Conservation (phyloP, 768 basidiomycete genomes). For the Coprinopsis cinerea region DNA sequence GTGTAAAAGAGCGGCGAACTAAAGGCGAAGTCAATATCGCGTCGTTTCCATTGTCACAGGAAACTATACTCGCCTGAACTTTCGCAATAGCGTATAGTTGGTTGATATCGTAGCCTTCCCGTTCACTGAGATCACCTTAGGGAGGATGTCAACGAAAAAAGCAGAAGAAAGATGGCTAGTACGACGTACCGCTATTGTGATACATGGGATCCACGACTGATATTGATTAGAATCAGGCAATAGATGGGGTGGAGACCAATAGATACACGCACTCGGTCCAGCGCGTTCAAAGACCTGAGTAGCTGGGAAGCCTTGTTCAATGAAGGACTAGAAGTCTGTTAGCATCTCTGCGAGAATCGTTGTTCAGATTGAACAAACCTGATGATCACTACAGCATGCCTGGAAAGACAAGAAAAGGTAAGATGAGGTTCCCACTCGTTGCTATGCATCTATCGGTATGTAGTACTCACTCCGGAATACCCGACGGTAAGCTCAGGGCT, state of each 20-base stretch:
- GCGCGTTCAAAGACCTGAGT: constrained; percentile 87
- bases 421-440: too few species aligned
- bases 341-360: constrained; percentile 3
- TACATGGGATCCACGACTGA: constrained; percentile 86
- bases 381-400: constrained; percentile 92
- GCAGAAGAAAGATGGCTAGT: too few species aligned
- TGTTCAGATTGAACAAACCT: constrained; percentile 33
- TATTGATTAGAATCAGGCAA: not conserved
- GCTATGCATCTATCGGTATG: not conserved
- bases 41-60: not conserved
- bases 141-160: constrained; percentile 4
- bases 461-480: constrained; percentile 44
- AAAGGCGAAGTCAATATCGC: not conserved
- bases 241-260: not conserved
- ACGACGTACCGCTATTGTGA: constrained; percentile 63
- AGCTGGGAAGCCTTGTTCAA: constrained; percentile 76
- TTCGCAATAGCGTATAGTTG: constrained; percentile 83
- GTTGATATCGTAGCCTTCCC: constrained; percentile 76
- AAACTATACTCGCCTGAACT: constrained; percentile 62
- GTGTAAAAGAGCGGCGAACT: constrained; percentile 71
- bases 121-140: constrained; percentile 69
- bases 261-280: constrained; percentile 56
- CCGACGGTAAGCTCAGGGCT: constrained; percentile 75
- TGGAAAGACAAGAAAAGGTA: constrained; percentile 18
- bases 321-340: constrained; percentile 78